Evolutionary conservation across 2,329 filamentous ascomycete species (phyloP), one percentile per base, ranked within the genome.

Genomic region (Rachicladosporium sp.): DNA sequence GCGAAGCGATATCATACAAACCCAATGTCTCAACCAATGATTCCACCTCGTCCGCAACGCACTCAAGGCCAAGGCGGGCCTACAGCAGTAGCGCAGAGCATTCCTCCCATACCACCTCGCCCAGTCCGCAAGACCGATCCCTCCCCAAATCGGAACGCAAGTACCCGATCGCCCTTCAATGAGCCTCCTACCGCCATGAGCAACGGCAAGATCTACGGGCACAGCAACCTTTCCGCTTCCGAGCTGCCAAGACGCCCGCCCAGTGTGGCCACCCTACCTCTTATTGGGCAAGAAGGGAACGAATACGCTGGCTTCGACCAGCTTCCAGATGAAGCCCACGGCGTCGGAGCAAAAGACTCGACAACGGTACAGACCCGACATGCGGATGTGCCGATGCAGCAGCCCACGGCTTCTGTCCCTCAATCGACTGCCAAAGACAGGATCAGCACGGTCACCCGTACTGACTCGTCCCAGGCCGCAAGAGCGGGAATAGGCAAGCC

Each of bases 381-480:
- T 50, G 77, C 81, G 42, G 84, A 93, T 55, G 65, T 95, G 52
- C 82, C 91, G 62, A 75, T 96, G 43, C 78, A 93, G 62, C 87
- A 88, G 43, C 89, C 89, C 2, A 91, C 80, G 62, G 87, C 89
- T 4, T 93, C 87, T 9, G 70, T 94, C 46, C 82, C 88, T 7
- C 76, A 76, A 34, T 76, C 77, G 12, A 91, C 80, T 53, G 87
- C 88, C 43, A 91, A 87, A 63, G 77, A 84, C 58, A 77, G 82
- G 54, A 85, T 95, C 37, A 77, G 82, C 57, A 70, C 75, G 10
- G 87, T 95, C 44, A 95, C 89, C 29, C 80, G 85, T 50, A 95
- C 88, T 49, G 87, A 95, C 64, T 93, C 86, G n/a, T 77, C 80
- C 35, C 78, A 80, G 58, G 87, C 86, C 45, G 85, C 84, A 11